These are phyloP conservation scores for Aspergillus puulaauensis DNA, from an alignment of 2,329 filamentous ascomycete genomes.

Conservation along the genomic window DNA sequence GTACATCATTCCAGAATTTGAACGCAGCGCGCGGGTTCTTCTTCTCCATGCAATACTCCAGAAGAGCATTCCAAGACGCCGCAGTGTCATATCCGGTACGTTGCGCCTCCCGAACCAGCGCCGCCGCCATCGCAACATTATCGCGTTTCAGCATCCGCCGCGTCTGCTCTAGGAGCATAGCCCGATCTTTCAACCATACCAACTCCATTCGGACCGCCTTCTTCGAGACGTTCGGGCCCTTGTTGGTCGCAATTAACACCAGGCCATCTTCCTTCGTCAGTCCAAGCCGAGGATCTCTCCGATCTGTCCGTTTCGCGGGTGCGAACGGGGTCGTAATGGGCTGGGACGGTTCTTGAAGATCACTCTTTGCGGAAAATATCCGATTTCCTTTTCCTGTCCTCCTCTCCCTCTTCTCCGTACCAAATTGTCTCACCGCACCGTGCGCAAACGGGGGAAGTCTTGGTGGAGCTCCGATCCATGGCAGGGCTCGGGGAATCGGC, in stretches of 20 bases:
- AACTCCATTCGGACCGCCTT: slow-evolving; percentile 52
- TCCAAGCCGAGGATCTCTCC: not conserved
- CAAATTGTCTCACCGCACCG: not conserved
- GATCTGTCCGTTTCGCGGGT: no score
- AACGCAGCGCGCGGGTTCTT: slow-evolving; percentile 64
- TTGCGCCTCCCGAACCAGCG: slow-evolving; percentile 64
- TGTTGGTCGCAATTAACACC: slow-evolving; percentile 17
- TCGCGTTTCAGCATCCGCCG: slow-evolving; percentile 58
- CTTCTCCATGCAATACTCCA: slow-evolving; percentile 67
- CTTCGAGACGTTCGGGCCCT: not conserved
- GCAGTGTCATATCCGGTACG: slow-evolving; percentile 63
- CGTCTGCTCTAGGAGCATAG: slow-evolving; percentile 70
- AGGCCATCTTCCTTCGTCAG: slow-evolving; percentile 4
- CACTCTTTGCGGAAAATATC: no score
- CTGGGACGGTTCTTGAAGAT: no score
- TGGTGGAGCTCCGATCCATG: slow-evolving; percentile 8
- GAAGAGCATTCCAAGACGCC: slow-evolving; percentile 86
- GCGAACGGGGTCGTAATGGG: not conserved
- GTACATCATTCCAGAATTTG: slow-evolving; percentile 84
- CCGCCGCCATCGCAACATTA: slow-evolving; percentile 65
- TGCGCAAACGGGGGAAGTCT: not conserved
- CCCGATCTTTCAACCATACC: slow-evolving; percentile 65
- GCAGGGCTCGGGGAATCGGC: not conserved
- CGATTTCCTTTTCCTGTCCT: no score
- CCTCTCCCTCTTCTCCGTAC: not conserved